Base-by-base conservation (phyloP, 306 rosid species). In the Vachellia pachyceras region DNA sequence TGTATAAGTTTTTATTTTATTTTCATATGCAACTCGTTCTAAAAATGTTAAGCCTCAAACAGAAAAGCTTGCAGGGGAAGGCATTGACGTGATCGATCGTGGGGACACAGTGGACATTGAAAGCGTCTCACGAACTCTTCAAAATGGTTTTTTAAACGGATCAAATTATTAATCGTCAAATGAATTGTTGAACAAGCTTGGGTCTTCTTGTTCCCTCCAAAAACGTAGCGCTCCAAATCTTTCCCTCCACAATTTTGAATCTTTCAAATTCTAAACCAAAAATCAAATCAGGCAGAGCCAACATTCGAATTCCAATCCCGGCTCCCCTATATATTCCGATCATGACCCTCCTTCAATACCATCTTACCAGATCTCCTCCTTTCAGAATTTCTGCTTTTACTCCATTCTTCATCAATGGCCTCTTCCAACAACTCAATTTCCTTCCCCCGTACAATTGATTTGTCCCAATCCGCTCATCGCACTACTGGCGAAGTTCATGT, bases 401-500 rank as follows among this genome's bases (percentile, higher is more conserved):
- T 1, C 22, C 25, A 36, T 41, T 49, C 5, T 10, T 22, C 44
- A 37, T 75, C 83, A 33, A 90, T 90, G 95, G 90, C 93, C 18
- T 77, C 91, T 8, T 72, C 84, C 52, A 85, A 76, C 72, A 76
- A 80, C 44, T 63, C 89, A 1, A 14, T 77, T 67, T 29, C 90
- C 45, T 10, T 73, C 5, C 6, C n/a, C 76, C 33, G 23, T 67
- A 71, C 52, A 8, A 71, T 22, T 4, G 87, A 77, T 18, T 61
- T 22, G 22, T 20, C 82, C 13, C 82, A 36, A 1, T n/a, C 88
- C 0, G 9, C 81, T 50, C 10, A 17, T 13, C 84, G 72, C 22
- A 2, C 85, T 67, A 70, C 89, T 3, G 97, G 98, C 1, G 96
- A 94, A 85, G 86, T 95, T 15, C 99, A 95, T 71, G 93, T 95